These are phyloP conservation scores for Sarocladiaceae sp. DNA, from an alignment of 2,329 filamentous ascomycete species.

Conservation along the genomic window DNA sequence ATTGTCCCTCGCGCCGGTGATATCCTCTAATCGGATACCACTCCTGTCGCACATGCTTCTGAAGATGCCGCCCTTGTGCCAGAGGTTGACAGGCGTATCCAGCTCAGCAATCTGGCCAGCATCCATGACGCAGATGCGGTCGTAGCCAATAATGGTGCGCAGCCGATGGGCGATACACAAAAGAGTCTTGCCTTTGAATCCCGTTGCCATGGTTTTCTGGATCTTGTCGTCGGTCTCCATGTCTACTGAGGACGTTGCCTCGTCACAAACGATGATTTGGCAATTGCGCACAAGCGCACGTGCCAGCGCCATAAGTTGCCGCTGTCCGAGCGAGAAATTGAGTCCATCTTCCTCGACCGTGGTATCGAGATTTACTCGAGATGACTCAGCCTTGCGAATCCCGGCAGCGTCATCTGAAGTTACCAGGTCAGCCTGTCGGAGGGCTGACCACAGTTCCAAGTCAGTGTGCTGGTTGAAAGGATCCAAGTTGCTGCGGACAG, in stretches of 20 bases:
- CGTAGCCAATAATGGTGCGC: constrained; percentile 88
- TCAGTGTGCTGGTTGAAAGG: constrained; percentile 75
- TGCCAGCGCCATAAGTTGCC: constrained; percentile 90
- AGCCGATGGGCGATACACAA: constrained; percentile 90
- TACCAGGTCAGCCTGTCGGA: constrained; percentile 71
- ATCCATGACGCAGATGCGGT: constrained; percentile 97
- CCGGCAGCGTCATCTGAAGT: constrained; percentile 50
- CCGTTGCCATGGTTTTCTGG: constrained; percentile 77
- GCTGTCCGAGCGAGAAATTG: constrained; percentile 92
- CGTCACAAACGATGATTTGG: constrained; percentile 94
- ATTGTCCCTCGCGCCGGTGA: constrained; percentile 35
- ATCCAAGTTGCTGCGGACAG: constrained; percentile 72
- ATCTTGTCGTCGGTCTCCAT: constrained; percentile 97
- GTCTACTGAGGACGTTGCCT: constrained; percentile 88
- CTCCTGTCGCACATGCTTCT: constrained; percentile 83
- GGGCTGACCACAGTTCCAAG: constrained; percentile 68
- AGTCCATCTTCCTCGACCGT: constrained; percentile 88
- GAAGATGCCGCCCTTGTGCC: constrained; percentile 71
- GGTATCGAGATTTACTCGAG: constrained; percentile 74
- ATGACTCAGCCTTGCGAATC: constrained; percentile 65
- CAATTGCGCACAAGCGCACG: constrained; percentile 81
- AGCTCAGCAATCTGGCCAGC: constrained; percentile 81
- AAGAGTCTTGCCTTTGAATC: constrained; percentile 80
- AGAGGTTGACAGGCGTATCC: constrained; percentile 68
- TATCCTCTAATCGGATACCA: constrained; percentile 60